These are phyloP conservation scores for Agroathelia rolfsii DNA, from an alignment of 1,284 basidiomycete genomes.

Conservation along the genomic window DNA sequence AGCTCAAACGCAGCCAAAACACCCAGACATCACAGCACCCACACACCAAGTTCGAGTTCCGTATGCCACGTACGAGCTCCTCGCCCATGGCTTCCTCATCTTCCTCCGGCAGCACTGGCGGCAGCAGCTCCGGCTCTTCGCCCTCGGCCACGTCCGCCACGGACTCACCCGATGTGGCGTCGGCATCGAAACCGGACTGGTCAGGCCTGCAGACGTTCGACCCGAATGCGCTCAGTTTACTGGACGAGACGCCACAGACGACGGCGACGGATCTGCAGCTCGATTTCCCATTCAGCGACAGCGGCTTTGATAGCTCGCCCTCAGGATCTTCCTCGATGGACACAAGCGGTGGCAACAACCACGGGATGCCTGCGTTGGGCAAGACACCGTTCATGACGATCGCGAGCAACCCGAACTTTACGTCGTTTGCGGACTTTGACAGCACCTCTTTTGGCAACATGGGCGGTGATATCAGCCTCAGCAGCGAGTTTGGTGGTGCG, in stretches of 20 bases:
- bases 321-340: too few relatives aligned
- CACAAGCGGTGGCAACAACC: too few relatives aligned
- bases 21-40: constrained; percentile 13
- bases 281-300: constrained; percentile 41
- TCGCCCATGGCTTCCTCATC: constrained; percentile 13
- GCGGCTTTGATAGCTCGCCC: constrained; percentile 26
- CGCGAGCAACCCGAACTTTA: constrained; percentile 69
- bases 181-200: constrained; percentile 56
- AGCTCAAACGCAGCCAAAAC: constrained; percentile 59
- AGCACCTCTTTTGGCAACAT: constrained; percentile 22
- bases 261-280: constrained; percentile 49
- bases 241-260: constrained; percentile 46
- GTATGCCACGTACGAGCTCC: constrained; percentile 10
- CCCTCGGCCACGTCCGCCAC: constrained; percentile 16
- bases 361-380: constrained; percentile 10
- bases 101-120: constrained; percentile 20
- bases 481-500: too few relatives aligned
- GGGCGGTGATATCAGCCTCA: too few relatives aligned
- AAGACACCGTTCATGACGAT: constrained; percentile 61
- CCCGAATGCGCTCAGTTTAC: constrained; percentile 44
- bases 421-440: constrained; percentile 66
- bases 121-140: constrained; percentile 20
- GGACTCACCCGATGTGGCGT: constrained; percentile 17
- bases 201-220: constrained; percentile 57
- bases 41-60: constrained; percentile 14